Conservation (phyloP, 306 rosid species). For the Aeschynomene evenia region DNA sequence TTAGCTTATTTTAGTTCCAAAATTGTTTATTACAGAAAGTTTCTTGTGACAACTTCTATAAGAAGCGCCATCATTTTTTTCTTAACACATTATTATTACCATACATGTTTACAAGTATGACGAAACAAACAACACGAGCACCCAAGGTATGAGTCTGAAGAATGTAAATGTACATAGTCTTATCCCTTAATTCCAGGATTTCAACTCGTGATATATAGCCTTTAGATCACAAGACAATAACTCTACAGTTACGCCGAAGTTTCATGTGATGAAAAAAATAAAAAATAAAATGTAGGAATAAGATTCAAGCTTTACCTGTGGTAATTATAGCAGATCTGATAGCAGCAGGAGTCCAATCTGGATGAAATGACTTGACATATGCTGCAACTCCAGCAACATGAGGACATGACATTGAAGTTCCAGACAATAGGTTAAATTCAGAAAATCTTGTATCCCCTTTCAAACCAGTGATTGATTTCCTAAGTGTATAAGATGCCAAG, state of each 20-base stretch:
- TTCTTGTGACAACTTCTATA: neutral
- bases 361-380: slow-evolving; percentile 86
- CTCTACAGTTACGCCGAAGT: no score
- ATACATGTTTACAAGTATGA: no score
- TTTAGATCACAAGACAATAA: no score
- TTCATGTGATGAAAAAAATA: no score
- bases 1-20: neutral
- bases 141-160: no score
- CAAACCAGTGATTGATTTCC: slow-evolving; percentile 62
- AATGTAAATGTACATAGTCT: no score
- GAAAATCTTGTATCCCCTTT: slow-evolving; percentile 80
- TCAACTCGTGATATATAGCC: no score
- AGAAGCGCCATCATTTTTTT: neutral
- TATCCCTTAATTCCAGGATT: no score
- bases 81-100: no score
- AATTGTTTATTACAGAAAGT: neutral
- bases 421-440: slow-evolving; percentile 75
- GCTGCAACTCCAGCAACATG: slow-evolving; percentile 89
- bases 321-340: slow-evolving; percentile 77
- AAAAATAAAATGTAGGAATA: no score
- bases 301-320: slow-evolving; percentile 58
- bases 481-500: slow-evolving; percentile 74
- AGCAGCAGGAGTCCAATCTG: slow-evolving; percentile 77
- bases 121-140: no score
- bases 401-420: slow-evolving; percentile 97